These are phyloP conservation scores for Neonectria punicea DNA, from an alignment of 2,329 filamentous ascomycete species.

Conservation along the genomic window DNA sequence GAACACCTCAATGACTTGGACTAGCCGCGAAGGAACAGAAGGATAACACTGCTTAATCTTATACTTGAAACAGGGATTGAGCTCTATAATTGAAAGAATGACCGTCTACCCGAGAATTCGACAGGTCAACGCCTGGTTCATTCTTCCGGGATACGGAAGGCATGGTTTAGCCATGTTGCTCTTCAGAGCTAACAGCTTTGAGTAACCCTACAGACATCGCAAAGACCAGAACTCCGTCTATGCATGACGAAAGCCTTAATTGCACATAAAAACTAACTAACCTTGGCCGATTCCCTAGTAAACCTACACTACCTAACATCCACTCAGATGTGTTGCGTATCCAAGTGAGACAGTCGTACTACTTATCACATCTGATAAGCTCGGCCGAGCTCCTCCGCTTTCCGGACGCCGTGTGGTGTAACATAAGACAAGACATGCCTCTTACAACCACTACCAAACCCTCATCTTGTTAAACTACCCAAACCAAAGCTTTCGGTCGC, in stretches of 20 bases:
- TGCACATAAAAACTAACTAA: neutral
- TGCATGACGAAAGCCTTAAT: neutral
- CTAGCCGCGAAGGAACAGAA: neutral
- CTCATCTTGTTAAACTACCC: neutral
- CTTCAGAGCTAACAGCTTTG: no score
- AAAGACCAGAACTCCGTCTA: no score
- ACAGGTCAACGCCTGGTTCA: no score
- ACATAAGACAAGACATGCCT: neutral
- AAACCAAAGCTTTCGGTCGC: neutral
- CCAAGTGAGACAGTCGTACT: neutral
- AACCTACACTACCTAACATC: neutral
- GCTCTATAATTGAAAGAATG: neutral
- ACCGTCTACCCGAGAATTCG: no score
- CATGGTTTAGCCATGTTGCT: no score
- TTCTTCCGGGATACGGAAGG: no score
- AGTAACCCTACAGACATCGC: no score
- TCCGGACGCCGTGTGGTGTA: neutral
- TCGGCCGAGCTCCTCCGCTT: slow-evolving; percentile 19
- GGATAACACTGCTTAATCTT: neutral
- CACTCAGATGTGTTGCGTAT: neutral
- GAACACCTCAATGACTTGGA: neutral
- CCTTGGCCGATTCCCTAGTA: no score
- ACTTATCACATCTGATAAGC: slow-evolving; percentile 20
- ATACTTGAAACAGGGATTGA: neutral
- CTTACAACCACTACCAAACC: neutral